Evolutionary conservation across 140 eudicot genomes (phyloP).

Genomic region (Senecio squalidus): DNA sequence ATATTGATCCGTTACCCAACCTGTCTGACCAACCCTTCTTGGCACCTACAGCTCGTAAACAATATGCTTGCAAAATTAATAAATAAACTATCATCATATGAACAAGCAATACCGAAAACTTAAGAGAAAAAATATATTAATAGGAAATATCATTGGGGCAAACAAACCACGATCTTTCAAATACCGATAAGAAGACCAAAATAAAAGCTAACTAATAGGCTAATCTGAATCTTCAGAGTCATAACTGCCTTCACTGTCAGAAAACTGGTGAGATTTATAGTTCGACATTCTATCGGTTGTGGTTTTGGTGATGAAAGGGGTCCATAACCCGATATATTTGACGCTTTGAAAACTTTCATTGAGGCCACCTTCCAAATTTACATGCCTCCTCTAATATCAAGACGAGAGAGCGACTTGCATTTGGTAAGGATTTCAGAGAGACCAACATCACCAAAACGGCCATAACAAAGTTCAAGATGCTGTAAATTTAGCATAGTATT

Average conservation of each 20-base stretch:
- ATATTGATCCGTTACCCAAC: background rate
- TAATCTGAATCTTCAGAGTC: constrained; percentile 2
- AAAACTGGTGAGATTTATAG: background rate
- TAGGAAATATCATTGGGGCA: background rate
- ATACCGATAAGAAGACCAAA: background rate
- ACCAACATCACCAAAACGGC: constrained; percentile 22
- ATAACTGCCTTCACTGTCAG: background rate
- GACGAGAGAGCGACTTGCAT: constrained; percentile 18
- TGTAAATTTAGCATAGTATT: constrained; percentile 22
- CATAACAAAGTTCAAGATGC: constrained; percentile 26
- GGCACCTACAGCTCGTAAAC: background rate
- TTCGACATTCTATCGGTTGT: too few species aligned
- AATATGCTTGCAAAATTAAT: background rate
- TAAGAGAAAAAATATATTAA: background rate
- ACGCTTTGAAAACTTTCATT: constrained; percentile 11
- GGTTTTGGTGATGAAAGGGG: constrained; percentile 6
- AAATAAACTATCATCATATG: background rate
- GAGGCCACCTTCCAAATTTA: constrained; percentile 5
- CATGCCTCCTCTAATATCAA: constrained; percentile 16
- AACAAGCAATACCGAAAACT: background rate
- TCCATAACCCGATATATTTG: background rate
- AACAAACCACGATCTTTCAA: background rate
- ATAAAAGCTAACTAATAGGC: background rate
- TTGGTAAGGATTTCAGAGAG: constrained; percentile 17
- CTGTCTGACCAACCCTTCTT: background rate